phyloP scores from a whole-genome alignment of 495 filamentous ascomycete species.

The Penicillium ucsense region DNA sequence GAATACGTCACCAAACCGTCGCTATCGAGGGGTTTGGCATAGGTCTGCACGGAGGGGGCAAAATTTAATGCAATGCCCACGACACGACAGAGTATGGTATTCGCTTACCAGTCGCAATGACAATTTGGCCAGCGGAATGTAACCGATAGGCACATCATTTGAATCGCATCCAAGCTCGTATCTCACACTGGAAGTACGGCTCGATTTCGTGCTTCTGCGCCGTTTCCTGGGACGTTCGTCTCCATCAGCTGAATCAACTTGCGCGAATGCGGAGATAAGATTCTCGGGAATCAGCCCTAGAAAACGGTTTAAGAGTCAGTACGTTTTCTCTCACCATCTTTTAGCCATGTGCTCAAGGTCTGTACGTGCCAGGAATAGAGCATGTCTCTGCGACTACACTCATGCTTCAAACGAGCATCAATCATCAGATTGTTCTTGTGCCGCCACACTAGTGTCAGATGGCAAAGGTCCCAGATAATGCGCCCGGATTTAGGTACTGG shows the following conservation, averaged over 20 bases:
- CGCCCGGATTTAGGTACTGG: too few species aligned
- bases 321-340: neutral
- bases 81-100: neutral
- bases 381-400: conserved; percentile 13
- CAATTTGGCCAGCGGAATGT: conserved; percentile 31
- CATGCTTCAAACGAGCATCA: conserved; percentile 13
- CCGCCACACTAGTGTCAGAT: conserved; percentile 1
- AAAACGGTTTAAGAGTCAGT: neutral
- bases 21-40: too few species aligned
- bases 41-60: too few species aligned
- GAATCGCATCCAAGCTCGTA: conserved; percentile 11
- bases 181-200: conserved; percentile 10
- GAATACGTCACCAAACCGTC: neutral
- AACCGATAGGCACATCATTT: conserved; percentile 17
- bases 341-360: neutral
- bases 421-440: neutral
- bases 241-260: conserved; percentile 3
- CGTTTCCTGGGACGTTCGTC: conserved; percentile 25
- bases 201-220: conserved; percentile 20
- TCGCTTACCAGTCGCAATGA: conserved; percentile 22
- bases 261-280: conserved; percentile 17
- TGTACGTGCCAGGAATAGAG: conserved; percentile 13
- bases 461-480: neutral
- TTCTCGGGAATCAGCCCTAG: conserved; percentile 18
- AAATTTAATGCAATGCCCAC: too few species aligned